Evolutionary conservation across 345 rosid species (phyloP).

Genomic region (Microthlaspi erraticum): DNA sequence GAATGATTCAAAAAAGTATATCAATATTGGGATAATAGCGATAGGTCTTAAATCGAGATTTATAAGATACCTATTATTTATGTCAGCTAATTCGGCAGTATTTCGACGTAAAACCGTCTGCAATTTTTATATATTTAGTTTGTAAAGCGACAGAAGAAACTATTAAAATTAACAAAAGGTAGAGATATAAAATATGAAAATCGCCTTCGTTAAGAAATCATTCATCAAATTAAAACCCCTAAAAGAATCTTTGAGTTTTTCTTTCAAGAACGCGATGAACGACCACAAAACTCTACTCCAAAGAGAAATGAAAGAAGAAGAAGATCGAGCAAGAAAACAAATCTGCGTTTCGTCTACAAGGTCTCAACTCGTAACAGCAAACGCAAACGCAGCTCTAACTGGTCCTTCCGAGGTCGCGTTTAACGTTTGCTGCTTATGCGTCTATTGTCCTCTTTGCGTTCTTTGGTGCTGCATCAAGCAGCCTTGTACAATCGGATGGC

Average conservation of each 20-base stretch:
- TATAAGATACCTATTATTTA: slow-evolving; percentile 23
- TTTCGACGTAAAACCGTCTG: slow-evolving; percentile 41
- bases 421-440: slow-evolving; percentile 61
- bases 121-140: slow-evolving; percentile 13
- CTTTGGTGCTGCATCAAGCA: slow-evolving; percentile 59
- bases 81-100: slow-evolving; percentile 38
- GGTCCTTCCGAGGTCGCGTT: slow-evolving; percentile 55
- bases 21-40: slow-evolving; percentile 34
- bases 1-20: slow-evolving; percentile 29
- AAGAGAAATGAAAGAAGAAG: slow-evolving; percentile 28
- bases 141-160: slow-evolving; percentile 27
- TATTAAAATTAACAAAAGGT: background rate
- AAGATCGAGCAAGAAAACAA: slow-evolving; percentile 16
- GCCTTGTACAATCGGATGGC: slow-evolving; percentile 66
- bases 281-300: slow-evolving; percentile 28
- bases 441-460: slow-evolving; percentile 65
- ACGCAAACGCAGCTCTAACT: slow-evolving; percentile 35
- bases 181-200: background rate
- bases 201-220: slow-evolving; percentile 9
- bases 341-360: slow-evolving; percentile 16
- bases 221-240: slow-evolving; percentile 3
- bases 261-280: slow-evolving; percentile 36
- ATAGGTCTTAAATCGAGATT: slow-evolving; percentile 28
- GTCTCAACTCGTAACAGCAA: slow-evolving; percentile 10
- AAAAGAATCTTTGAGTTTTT: slow-evolving; percentile 8